Evolutionary conservation across 768 basidiomycete species (phyloP).

Genomic region (Boletus bicolor): DNA sequence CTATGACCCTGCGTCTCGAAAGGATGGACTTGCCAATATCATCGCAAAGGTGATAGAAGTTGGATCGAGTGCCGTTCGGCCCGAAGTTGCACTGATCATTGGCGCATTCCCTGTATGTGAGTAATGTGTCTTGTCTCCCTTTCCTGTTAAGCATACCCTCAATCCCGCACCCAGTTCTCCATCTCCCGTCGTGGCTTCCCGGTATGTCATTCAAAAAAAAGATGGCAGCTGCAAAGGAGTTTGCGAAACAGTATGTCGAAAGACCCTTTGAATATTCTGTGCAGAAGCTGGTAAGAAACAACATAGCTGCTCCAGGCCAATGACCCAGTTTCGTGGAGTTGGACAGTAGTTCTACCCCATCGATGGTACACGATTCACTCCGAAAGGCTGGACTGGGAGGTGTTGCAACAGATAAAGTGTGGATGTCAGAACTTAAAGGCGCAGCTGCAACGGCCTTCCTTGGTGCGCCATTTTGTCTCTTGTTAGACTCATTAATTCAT

Average conservation of each 20-base stretch:
- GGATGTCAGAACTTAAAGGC: conserved; percentile 1
- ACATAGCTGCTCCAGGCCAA: too few relatives aligned
- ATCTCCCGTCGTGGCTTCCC: conserved; percentile 9
- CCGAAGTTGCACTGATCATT: too few relatives aligned
- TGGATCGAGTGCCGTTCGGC: too few relatives aligned
- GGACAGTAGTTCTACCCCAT: background rate
- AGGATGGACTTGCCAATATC: too few relatives aligned
- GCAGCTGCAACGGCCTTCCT: conserved; percentile 5
- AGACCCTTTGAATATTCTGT: background rate
- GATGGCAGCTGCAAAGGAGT: background rate
- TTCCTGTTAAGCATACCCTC: background rate
- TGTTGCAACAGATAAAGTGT: background rate
- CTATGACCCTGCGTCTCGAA: too few relatives aligned
- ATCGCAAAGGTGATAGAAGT: too few relatives aligned
- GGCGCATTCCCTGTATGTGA: too few relatives aligned
- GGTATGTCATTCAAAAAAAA: conserved; percentile 7
- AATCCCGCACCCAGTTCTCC: background rate
- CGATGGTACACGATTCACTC: conserved; percentile 2
- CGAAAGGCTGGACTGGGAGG: background rate
- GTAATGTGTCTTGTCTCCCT: too few relatives aligned
- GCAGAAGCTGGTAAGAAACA: background rate
- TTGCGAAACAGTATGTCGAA: background rate
- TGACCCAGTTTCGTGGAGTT: too few relatives aligned
- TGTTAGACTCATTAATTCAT: background rate
- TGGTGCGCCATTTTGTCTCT: background rate